Evolutionary conservation across 768 basidiomycete species (phyloP).

Genomic region (Rhizopogon vesiculosus): DNA sequence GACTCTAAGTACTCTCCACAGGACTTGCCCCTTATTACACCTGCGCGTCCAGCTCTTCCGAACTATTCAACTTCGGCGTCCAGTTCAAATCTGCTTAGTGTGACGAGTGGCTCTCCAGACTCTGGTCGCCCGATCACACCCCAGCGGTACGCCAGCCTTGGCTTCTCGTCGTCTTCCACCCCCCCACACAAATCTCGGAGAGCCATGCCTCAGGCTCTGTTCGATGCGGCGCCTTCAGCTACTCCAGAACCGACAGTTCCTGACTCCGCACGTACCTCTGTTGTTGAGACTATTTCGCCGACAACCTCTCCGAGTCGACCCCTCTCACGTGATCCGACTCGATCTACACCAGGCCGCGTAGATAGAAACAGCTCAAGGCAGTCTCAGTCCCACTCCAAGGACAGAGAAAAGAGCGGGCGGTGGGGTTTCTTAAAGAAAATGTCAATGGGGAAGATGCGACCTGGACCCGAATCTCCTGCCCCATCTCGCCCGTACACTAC

Average conservation of each 20-base stretch:
- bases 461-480: constrained; percentile 42
- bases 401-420: constrained; percentile 64
- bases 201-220: constrained; percentile 36
- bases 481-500: constrained; percentile 33
- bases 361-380: constrained; percentile 22
- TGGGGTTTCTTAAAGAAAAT: constrained; percentile 99
- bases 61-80: constrained; percentile 61
- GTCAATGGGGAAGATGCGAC: constrained; percentile 91
- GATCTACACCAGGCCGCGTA: constrained; percentile 13
- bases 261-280: constrained; percentile 18
- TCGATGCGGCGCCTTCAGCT: constrained; percentile 48
- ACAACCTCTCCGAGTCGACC: constrained; percentile 23
- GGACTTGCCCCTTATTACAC: constrained; percentile 27
- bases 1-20: constrained; percentile 14
- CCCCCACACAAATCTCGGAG: constrained; percentile 34
- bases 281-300: constrained; percentile 16
- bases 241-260: constrained; percentile 11
- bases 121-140: constrained; percentile 33
- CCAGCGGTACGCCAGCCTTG: constrained; percentile 68
- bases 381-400: constrained; percentile 16
- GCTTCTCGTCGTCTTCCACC: constrained; percentile 38
- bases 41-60: constrained; percentile 37
- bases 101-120: constrained; percentile 25
- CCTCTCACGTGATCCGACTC: constrained; percentile 8
- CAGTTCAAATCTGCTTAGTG: constrained; percentile 58